Percentiles rank a stretch among this genome's conserved stretches.
Evolutionary conservation across 2,329 filamentous ascomycete species (phyloP).

Genomic region (Akanthomyces uredinophilus): DNA sequence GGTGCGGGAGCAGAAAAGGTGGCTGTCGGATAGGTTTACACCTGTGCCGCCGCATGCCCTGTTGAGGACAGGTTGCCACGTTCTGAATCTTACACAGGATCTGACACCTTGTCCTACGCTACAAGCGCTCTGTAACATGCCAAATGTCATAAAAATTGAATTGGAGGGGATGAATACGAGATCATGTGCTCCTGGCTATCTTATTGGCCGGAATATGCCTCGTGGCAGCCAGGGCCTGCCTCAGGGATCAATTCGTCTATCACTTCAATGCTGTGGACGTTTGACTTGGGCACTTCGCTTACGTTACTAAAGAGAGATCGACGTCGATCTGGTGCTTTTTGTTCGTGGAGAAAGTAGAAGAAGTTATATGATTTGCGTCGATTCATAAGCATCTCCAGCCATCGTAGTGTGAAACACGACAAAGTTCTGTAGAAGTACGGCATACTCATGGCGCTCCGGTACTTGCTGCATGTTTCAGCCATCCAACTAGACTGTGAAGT

Average conservation of each 20-base stretch:
- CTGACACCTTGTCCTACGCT: not conserved
- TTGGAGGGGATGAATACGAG: not conserved
- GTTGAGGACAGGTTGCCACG: not conserved
- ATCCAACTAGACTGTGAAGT: not conserved
- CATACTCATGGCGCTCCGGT: not conserved
- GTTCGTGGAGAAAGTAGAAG: no score
- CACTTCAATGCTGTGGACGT: not conserved
- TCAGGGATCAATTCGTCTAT: not conserved
- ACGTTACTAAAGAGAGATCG: no score
- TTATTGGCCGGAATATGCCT: not conserved
- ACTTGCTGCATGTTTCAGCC: not conserved
- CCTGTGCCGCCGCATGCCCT: not conserved
- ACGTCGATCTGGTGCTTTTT: no score
- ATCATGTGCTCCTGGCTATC: not conserved
- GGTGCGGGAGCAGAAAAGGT: not conserved
- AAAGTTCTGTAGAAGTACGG: not conserved
- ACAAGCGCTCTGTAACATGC: slow-evolving; percentile 7
- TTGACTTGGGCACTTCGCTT: no score
- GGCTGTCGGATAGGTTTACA: not conserved
- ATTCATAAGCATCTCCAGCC: not conserved
- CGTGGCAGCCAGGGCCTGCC: not conserved
- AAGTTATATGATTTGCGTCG: not conserved
- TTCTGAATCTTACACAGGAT: not conserved
- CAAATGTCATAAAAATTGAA: not conserved
- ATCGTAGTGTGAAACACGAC: not conserved